A percentile compares a stretch with the other conserved stretches of the same genome.
Evolutionary conservation across 2,329 filamentous ascomycete species (phyloP).

Genomic region (Pseudocercospora crystallina): DNA sequence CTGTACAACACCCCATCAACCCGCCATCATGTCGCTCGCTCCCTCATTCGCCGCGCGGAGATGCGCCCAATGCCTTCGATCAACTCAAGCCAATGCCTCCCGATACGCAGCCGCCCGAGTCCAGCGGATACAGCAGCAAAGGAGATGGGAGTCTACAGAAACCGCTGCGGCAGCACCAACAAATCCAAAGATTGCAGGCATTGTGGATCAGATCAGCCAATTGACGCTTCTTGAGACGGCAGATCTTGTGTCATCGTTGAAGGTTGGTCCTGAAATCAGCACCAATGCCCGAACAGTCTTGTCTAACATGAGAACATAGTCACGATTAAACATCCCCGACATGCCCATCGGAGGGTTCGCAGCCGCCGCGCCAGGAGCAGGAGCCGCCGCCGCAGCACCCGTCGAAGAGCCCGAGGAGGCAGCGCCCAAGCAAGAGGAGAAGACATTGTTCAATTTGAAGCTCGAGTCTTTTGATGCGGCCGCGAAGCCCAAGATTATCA

Average conservation of each 20-base stretch:
- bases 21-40: slow-evolving; percentile 44
- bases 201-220: slow-evolving; percentile 98
- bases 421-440: slow-evolving; percentile 82
- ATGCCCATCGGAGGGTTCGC: slow-evolving; percentile 92
- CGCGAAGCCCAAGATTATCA: slow-evolving; percentile 98
- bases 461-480: slow-evolving; percentile 83
- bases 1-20: too few species aligned
- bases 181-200: slow-evolving; percentile 90
- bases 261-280: slow-evolving; percentile 58
- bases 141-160: slow-evolving; percentile 88
- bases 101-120: slow-evolving; percentile 29
- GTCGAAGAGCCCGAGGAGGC: slow-evolving; percentile 77
- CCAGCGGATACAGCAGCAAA: slow-evolving; percentile 34
- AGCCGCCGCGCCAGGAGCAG: slow-evolving; percentile 61
- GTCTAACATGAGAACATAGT: slow-evolving; percentile 62
- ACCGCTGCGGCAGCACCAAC: slow-evolving; percentile 48
- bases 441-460: slow-evolving; percentile 97
- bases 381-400: slow-evolving; percentile 62
- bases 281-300: too few species aligned
- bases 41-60: slow-evolving; percentile 45
- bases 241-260: slow-evolving; percentile 89
- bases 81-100: slow-evolving; percentile 22
- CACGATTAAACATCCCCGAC: slow-evolving; percentile 94
- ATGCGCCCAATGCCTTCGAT: slow-evolving; percentile 41
- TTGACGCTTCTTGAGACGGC: slow-evolving; percentile 97